Conservation (phyloP, 139 green algal species). For the Chlorella sorokiniana region DNA sequence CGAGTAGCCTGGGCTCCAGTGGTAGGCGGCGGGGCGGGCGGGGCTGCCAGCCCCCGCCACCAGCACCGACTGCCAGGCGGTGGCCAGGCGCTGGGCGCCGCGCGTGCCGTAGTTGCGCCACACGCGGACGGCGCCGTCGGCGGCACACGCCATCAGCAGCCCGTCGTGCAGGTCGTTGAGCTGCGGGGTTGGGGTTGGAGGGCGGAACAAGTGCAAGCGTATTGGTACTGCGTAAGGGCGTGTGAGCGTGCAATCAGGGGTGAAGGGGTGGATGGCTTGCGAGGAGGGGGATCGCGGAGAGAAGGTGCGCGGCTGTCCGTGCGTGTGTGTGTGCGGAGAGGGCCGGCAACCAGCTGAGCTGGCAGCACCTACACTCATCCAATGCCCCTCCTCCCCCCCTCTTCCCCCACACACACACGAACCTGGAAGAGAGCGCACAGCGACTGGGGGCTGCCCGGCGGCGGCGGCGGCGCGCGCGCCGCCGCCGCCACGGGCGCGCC, state of each 20-base stretch:
- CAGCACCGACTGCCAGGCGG: constrained; percentile 69
- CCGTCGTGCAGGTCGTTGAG: constrained; percentile 77
- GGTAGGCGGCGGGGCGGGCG: constrained; percentile 26
- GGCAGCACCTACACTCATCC: no score
- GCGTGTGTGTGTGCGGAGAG: no score
- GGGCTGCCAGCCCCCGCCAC: constrained; percentile 35
- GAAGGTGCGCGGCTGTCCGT: no score
- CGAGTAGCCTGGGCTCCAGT: constrained; percentile 28
- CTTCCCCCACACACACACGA: not conserved
- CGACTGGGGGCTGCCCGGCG: not conserved
- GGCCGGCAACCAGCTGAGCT: no score
- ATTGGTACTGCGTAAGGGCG: no score
- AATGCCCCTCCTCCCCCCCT: not conserved
- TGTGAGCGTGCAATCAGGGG: no score
- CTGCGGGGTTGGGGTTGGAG: constrained; percentile 35
- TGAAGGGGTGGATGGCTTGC: no score
- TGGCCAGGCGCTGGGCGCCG: constrained; percentile 65
- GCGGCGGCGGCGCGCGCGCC: not conserved
- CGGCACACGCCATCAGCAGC: constrained; percentile 68
- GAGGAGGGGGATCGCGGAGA: no score
- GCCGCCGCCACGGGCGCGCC: not conserved
- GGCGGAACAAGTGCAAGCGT: no score
- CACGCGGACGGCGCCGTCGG: constrained; percentile 75
- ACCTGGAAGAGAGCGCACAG: not conserved
- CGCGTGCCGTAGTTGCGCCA: constrained; percentile 71